phyloP scores from a whole-genome alignment of 2,329 filamentous ascomycete species.

The Aspergillus uvarum region DNA sequence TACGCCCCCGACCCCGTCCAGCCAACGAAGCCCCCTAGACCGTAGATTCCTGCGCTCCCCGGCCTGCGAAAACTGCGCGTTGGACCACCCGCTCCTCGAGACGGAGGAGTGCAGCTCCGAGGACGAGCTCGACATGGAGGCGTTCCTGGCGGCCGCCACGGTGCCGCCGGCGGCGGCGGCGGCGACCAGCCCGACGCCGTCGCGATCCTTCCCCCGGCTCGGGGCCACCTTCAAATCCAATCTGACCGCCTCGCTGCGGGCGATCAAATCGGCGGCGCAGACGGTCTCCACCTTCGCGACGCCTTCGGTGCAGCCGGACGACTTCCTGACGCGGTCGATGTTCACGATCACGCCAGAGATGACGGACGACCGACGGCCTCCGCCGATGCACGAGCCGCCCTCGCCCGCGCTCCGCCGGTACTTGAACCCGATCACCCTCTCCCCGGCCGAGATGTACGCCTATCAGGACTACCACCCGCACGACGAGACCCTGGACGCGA shows the following conservation, averaged over 20 bases:
- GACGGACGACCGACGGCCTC: slow-evolving; percentile 61
- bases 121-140: slow-evolving; percentile 14
- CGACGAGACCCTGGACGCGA: slow-evolving; percentile 27
- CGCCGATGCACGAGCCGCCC: slow-evolving; percentile 53
- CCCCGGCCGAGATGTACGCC: slow-evolving; percentile 47
- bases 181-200: slow-evolving; percentile 25
- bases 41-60: slow-evolving; percentile 51
- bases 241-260: slow-evolving; percentile 61
- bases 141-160: slow-evolving; percentile 15
- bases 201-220: slow-evolving; percentile 42
- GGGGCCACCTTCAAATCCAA: slow-evolving; percentile 61
- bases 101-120: slow-evolving; percentile 29
- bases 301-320: slow-evolving; percentile 54
- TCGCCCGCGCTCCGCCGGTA: slow-evolving; percentile 60
- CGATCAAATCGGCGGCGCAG: slow-evolving; percentile 60
- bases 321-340: slow-evolving; percentile 59
- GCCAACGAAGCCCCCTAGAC: slow-evolving; percentile 38
- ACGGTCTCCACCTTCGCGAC: slow-evolving; percentile 61
- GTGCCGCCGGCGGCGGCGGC: neutral
- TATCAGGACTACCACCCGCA: slow-evolving; percentile 44
- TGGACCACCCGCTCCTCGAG: slow-evolving; percentile 58
- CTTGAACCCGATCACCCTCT: slow-evolving; percentile 56
- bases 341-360: slow-evolving; percentile 58
- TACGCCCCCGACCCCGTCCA: slow-evolving; percentile 43
- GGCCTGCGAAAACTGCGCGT: slow-evolving; percentile 55